Evolutionary conservation across 2,329 filamentous ascomycete species (phyloP), one percentile per base, ranked within the genome.

Genomic region (Ilyonectria robusta): DNA sequence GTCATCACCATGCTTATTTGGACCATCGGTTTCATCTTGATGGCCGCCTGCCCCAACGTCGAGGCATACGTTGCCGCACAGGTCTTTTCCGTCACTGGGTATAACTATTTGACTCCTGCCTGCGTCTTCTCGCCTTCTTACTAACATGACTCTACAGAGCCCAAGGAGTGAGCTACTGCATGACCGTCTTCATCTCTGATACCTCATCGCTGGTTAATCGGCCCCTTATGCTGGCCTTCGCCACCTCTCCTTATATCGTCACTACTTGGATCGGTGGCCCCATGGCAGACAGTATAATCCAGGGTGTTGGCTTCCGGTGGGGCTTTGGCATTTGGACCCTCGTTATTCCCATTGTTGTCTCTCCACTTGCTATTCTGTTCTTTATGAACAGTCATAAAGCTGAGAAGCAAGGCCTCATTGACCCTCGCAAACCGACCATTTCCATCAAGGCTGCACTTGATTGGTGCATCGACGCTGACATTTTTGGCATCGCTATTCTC

Each of bases 161-260:
- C 57, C 79, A 82, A 59, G 82, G 81, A 17, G 75, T 84, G n/a
- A 80, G 78, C 62, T 85, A 84, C 76, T 81, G 79, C 65, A 73
- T 84, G 35, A 83, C 81, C 46, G 85, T 93, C 60, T 90, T 93
- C 76, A 88, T 91, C 62, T 88, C 91, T 65, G 92, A 94, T 72
- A 92, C 90, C 1, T 91, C 91, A 3, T 85, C 86, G 13, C 82
- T 93, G 19, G 84, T 87, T 71, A 92, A 92, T 78, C 87, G 92
- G 75, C 88, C 88, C 10, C 83, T 93, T 58, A 87, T 91, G 72
- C 87, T 89, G 19, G 87, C 89, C 1, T 86, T 92, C 68, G 88
- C 89, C 17, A 84, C 87, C 19, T 88, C 91, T 2, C 91, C 91
- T 1, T 92, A 90, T 75, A 86, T 93, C 67, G 84, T 89, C 62